phyloP scores from a whole-genome alignment of 192 early-diverging fungal species.

The Thamnidium elegans region DNA sequence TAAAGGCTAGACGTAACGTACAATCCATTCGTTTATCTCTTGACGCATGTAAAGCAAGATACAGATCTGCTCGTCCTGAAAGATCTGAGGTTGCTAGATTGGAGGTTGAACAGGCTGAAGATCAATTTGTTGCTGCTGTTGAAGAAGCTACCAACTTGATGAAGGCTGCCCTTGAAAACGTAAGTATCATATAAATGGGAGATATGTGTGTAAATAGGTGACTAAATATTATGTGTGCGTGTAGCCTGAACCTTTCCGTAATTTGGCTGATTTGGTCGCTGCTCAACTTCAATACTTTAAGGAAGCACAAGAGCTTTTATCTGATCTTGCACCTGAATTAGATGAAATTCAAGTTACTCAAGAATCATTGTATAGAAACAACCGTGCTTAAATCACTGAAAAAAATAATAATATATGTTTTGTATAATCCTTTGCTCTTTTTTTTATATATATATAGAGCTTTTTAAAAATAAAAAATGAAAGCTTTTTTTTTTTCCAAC shows the following conservation, averaged over 20 bases:
- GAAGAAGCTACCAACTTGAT: slow-evolving; percentile 95
- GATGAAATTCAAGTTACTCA: slow-evolving; percentile 95
- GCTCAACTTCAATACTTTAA: slow-evolving; percentile 87
- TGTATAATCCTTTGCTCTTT: no score
- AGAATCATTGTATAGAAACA: slow-evolving; percentile 80
- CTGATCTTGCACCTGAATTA: slow-evolving; percentile 84
- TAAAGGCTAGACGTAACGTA: slow-evolving; percentile 86
- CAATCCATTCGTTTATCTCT: slow-evolving; percentile 75
- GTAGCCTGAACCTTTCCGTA: slow-evolving; percentile 76
- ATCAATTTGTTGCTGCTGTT: slow-evolving; percentile 92
- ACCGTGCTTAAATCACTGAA: slow-evolving; percentile 36
- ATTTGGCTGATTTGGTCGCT: slow-evolving; percentile 81
- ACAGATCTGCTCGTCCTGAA: slow-evolving; percentile 71
- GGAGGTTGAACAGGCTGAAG: slow-evolving; percentile 91
- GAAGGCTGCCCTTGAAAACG: slow-evolving; percentile 86
- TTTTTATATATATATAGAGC: no score
- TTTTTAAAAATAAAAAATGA: no score
- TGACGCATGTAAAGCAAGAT: slow-evolving; percentile 80
- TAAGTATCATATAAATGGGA: slow-evolving; percentile 29
- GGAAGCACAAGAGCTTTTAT: slow-evolving; percentile 67
- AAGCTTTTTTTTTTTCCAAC: no score
- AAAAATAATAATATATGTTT: not conserved
- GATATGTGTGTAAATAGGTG: not conserved
- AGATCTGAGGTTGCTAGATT: slow-evolving; percentile 68
- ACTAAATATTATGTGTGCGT: slow-evolving; percentile 1